Base-by-base conservation (phyloP, 176 grass and related monocot species). In the Carex cristatella region DNA sequence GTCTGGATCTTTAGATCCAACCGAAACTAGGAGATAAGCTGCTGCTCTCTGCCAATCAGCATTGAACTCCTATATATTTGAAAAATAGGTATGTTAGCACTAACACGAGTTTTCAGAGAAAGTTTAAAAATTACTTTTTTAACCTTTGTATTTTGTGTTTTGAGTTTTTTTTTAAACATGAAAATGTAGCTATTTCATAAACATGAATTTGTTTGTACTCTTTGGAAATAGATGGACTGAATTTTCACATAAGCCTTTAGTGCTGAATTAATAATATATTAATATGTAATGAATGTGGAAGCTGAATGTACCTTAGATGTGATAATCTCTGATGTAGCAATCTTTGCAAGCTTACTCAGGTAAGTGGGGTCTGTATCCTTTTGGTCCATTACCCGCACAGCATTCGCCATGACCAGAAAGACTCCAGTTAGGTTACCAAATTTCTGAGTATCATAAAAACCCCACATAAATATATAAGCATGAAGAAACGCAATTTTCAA, bases 31-130 rank as follows among this genome's bases (percentile, higher is more conserved):
- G 78, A 98, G 89, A 92, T 86, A 84, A 72, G 91, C 91, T 56
- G 91, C 95, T 61, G 95, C 93, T 85, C 89, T 94, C 91, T 98
- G 95, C 95, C 95, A 98, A 86, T 94, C 95, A 88, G 80, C 84
- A 90, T 92, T 94, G 58, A 94, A 90, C 28, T 98, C 95, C 95
- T 98, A 65, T 79, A 73, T 0, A 38, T 19, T 78, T 85, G 31
- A 89, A 27, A 87, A 88, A 13, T 77, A 72, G 42, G 27, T 33
- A 55, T 1, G 3, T 77, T 33, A 77, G 23, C 46, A 77, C 48
- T 77, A 4, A 76, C 19, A 55, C 0, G 4, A 33, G 1, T 32
- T 72, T 77, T 15, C 10, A 56, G 12, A 56, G 23, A 55, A 77
- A 51, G 73, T 77, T 2, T 49, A 54, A 15, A 77, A 55, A 55